Evolutionary conservation across 2,329 filamentous ascomycete genomes (phyloP), one percentile per base, ranked within the genome.

Genomic region (Tolypocladium cylindrosporum): DNA sequence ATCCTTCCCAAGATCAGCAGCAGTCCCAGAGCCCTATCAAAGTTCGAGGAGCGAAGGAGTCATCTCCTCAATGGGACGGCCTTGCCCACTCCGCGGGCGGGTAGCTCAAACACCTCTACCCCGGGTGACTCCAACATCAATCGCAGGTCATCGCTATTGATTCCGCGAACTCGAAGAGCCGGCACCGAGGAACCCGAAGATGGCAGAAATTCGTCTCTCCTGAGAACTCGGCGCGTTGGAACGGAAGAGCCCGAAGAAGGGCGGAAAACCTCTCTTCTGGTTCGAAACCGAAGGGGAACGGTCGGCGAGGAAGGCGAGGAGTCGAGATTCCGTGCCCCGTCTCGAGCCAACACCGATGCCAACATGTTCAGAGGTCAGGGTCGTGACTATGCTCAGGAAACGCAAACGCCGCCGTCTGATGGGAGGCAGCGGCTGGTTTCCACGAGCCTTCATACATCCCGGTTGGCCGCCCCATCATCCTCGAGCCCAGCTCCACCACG

Each of bases 301-400:
- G 67, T 76, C 37, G 75, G 75, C 16, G 75, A 78, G 39, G 75
- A 81, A 2, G 78, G 80, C 13, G 78, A 82, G 1, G 78, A 80
- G 24, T 52, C 67, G n/a, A 73, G 76, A 39, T 77, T 80, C 61
- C 78, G 80, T n/a, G 75, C 79, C 2, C 82, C 83, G 1, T 85
- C 84, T 4, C 76, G 85, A 31, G 82, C 83, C 4, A 71, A 75
- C 41, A 86, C 83, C 0, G 84, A 87, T 59, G 75, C 79, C 56
- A 77, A 74, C 36, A 65, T 70, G 61, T 60, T 76, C 72, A 63
- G 69, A 48, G 58, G 59, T 42, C 59, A 61, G n/a, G 59, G 65
- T 16, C 65, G 66, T 34, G 69, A 73, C 48, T 66, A 66, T 36
- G 50, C 62, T 1, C 56, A 62, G 13, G 68, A 78, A 40, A 65